Evolutionary conservation across 768 basidiomycete species (phyloP), one percentile per base, ranked within the genome.

Genomic region (Chalciporus sphaerocephalus): DNA sequence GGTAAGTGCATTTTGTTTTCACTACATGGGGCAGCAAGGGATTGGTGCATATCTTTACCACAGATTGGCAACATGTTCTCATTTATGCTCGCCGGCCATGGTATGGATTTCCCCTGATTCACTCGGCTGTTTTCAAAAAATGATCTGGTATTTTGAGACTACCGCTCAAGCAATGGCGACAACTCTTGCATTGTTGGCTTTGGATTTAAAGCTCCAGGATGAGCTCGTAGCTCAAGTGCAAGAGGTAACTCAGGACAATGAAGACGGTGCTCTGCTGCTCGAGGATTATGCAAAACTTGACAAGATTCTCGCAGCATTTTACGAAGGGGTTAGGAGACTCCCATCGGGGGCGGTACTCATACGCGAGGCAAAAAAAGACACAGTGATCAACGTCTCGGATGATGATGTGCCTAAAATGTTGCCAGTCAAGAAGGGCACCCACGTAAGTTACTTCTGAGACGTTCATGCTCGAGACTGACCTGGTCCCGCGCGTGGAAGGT

Each of bases 81-180:
- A 11, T 65, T 78, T 55, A 61, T 84, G 18, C 74, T 82, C 32
- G 79, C 81, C 34, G 81, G 82, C 10, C 78, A 81, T 57, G 80
- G 79, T 73, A n/a, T n/a, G 64, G 50, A 11, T 23, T 37, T 35
- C 4, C 9, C 38, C 25, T 9, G 11, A n/a, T 22, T 35, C 10
- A 23, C 20, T 25, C 5, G 21, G 47, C 36, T 12, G 22, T 18
- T 16, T 33, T 27, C 25, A 21, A 40, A 38, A 24, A 7, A 28
- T 50, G 12, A 22, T 32, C 3, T n/a, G 6, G 15, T 27, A 7
- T 24, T 7, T 47, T 68, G 67, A 70, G 40, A 69, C 68, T 1
- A 71, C 64, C 2, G 52, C 66, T 15, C 56, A 61, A 12, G 60
- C 53, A 8, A 49, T 70, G 18, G 62, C 65, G 12, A 67, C 64